Percentiles rank a stretch among this genome's conserved stretches.
These are phyloP conservation scores for Asterochloris erici DNA, from an alignment of 139 green algal genomes.

Conservation along the genomic window DNA sequence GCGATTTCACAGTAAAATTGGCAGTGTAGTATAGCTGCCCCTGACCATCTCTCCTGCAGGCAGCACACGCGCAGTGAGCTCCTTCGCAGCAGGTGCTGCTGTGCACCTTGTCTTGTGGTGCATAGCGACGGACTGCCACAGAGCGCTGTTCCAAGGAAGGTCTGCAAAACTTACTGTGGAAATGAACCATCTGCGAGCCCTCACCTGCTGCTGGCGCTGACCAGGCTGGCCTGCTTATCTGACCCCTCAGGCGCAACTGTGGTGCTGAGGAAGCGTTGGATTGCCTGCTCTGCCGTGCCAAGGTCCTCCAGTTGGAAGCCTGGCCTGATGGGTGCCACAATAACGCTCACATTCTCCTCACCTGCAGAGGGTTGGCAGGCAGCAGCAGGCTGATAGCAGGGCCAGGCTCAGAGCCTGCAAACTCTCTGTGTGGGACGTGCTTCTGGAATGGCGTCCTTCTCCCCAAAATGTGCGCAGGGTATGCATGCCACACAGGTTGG, in stretches of 20 bases:
- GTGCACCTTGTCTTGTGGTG: background rate
- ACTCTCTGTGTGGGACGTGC: background rate
- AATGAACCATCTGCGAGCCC: background rate
- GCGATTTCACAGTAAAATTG: conserved; percentile 73
- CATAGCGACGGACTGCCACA: background rate
- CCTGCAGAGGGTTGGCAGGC: conserved; percentile 44
- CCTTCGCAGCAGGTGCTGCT: no score
- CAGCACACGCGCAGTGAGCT: background rate
- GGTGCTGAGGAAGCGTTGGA: conserved; percentile 51
- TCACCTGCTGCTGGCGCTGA: conserved; percentile 36
- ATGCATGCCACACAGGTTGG: background rate
- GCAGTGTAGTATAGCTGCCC: conserved; percentile 67
- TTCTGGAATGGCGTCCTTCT: background rate
- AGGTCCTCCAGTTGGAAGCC: conserved; percentile 72
- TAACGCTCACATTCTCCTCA: conserved; percentile 88
- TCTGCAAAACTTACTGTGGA: background rate
- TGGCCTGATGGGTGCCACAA: conserved; percentile 74
- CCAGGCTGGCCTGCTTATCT: conserved; percentile 45
- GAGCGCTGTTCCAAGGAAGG: background rate
- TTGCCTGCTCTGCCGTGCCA: conserved; percentile 50
- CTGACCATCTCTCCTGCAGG: conserved; percentile 19
- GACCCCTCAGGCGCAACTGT: conserved; percentile 47
- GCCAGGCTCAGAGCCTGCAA: no score
- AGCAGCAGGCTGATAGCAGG: background rate
- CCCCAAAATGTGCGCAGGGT: background rate